Evolutionary conservation across 495 filamentous ascomycete species (phyloP).

Genomic region (Penicillium bialowiezense): DNA sequence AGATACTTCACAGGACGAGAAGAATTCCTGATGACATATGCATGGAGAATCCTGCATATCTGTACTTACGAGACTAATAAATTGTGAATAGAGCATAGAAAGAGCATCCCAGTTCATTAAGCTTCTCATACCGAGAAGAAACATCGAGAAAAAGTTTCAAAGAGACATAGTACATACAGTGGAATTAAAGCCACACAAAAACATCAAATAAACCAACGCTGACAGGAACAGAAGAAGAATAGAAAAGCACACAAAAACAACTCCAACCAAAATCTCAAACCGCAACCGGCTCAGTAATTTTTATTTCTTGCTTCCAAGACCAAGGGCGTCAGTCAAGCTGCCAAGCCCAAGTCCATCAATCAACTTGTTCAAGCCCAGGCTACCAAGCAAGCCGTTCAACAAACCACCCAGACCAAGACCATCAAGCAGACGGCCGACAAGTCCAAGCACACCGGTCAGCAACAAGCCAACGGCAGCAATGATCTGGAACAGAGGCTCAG

Average conservation of each 20-base stretch:
- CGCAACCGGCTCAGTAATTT: constrained; percentile 3
- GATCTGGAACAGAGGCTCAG: constrained; percentile 88
- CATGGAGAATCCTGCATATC: constrained; percentile 5
- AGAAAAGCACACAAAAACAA: neutral
- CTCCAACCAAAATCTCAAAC: neutral
- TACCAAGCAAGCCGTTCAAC: constrained; percentile 74
- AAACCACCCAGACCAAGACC: constrained; percentile 83
- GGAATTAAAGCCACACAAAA: neutral
- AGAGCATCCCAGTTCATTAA: neutral
- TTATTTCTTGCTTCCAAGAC: constrained; percentile 38
- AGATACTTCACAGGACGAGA: constrained; percentile 7
- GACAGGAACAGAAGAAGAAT: neutral
- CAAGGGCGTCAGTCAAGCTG: constrained; percentile 52
- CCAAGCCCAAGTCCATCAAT: constrained; percentile 73
- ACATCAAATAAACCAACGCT: neutral
- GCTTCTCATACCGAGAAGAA: neutral
- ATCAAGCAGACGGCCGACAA: constrained; percentile 77
- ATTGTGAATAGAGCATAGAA: constrained; percentile 10
- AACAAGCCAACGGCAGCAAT: constrained; percentile 85
- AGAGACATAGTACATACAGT: constrained; percentile 4
- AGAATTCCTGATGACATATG: constrained; percentile 14
- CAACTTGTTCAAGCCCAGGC: constrained; percentile 75
- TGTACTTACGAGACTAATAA: constrained; percentile 12
- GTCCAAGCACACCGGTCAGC: constrained; percentile 73
- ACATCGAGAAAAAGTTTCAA: no score